Base-by-base conservation (phyloP, 2,329 filamentous ascomycete species). In the Lecanoromycetidae sp. region DNA sequence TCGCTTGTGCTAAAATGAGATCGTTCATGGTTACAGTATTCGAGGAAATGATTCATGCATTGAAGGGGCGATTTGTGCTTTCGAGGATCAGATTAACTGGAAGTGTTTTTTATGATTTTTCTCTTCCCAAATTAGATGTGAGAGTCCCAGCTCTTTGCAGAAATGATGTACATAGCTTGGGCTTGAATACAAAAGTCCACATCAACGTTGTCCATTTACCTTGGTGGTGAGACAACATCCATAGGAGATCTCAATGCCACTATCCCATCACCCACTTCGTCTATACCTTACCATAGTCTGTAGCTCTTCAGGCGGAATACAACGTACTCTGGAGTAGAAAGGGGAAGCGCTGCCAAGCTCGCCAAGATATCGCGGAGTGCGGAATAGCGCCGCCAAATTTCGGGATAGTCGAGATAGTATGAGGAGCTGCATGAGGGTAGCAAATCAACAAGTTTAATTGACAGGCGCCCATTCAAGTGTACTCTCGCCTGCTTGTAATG, bases 161-260 rank as follows among this genome's bases (percentile, higher is more conserved):
- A 20, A 30, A 33, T 29, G n/a, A 36, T 33, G 41, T 50, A 50
- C 19, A 50, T 50, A 46, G 44, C 35, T 38, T 47, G 25, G 38
- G 37, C 25, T 32, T 37, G 15, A 20, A 36, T 9, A 23, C 8
- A 41, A 42, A 36, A 17, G 22, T 47, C 30, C 38, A 38, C 45
- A 40, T 44, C 27, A 40, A 46, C 8, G 6, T 17, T 19, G 27
- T 34, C 6, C 27, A 4, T 15, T 8, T 15, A 12, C 12, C 10
- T 17, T 17, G 17, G 12, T 25, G 5, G 39, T 17, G 8, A 19
- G 8, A 38, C 7, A 10, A 6, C 12, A 40, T 6, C n/a, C n/a
- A 12, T 12, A 19, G 23, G 30, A 25, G 9, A 6, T 10, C 26
- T 17, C 30, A 19, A 27, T 3, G 7, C 19, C 1, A 10, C 6